A percentile compares a stretch with the other conserved stretches of the same genome.
These are phyloP conservation scores for Botrytis squamosa DNA, from an alignment of 2,329 filamentous ascomycete species.

Conservation along the genomic window DNA sequence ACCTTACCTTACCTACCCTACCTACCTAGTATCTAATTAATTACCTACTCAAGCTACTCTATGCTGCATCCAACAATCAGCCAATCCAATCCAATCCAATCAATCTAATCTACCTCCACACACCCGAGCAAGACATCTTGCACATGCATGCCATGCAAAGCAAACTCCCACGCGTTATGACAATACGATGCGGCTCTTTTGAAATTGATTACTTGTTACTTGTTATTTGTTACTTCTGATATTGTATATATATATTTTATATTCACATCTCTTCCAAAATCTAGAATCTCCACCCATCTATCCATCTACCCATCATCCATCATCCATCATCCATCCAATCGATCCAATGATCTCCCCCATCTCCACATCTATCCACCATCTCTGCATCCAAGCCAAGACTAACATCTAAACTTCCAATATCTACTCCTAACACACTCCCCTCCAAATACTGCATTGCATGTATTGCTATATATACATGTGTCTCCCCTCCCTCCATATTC, in stretches of 20 bases:
- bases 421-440: not conserved
- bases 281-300: not conserved
- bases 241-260: not conserved
- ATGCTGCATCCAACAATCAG: not conserved
- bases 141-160: not conserved
- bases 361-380: not conserved
- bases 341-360: not conserved
- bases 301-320: not conserved
- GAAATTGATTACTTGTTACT: not conserved
- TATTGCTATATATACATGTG: not conserved
- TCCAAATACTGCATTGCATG: not conserved
- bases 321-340: not conserved
- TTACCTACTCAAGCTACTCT: too few species aligned
- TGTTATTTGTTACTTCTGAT: too few species aligned
- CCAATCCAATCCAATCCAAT: not conserved
- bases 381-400: not conserved
- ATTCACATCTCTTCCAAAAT: conserved; percentile 3
- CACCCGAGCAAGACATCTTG: not conserved
- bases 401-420: not conserved
- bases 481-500: not conserved
- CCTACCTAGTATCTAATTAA: too few species aligned
- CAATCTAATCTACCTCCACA: not conserved
- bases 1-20: not conserved
- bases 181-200: not conserved
- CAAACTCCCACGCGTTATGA: not conserved